These are phyloP conservation scores for Beauveria australis DNA, from an alignment of 2,329 filamentous ascomycete species.

Conservation along the genomic window DNA sequence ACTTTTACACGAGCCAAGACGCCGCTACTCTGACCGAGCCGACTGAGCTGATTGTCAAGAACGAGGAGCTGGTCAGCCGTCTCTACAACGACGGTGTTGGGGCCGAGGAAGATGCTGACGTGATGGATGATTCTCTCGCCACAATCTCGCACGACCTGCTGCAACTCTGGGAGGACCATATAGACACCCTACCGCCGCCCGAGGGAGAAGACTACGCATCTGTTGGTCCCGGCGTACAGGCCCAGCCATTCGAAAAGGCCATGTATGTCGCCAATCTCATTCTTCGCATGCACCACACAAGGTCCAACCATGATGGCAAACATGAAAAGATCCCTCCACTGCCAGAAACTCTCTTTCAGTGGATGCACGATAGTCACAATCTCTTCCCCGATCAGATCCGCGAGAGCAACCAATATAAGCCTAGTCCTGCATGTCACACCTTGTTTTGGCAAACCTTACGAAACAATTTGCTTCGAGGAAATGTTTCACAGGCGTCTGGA, in stretches of 20 bases:
- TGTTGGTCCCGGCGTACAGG: constrained; percentile 56
- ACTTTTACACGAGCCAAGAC: constrained; percentile 50
- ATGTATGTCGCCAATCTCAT: constrained; percentile 70
- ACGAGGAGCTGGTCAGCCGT: constrained; percentile 60
- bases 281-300: constrained; percentile 67
- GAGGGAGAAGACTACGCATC: constrained; percentile 49
- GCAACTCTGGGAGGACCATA: constrained; percentile 48
- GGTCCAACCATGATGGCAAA: constrained; percentile 31
- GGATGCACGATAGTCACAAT: constrained; percentile 71
- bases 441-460: constrained; percentile 85
- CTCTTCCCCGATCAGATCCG: constrained; percentile 60
- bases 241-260: constrained; percentile 64
- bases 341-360: constrained; percentile 72
- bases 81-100: constrained; percentile 57
- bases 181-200: constrained; percentile 37
- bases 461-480: constrained; percentile 65
- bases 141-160: constrained; percentile 43
- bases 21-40: constrained; percentile 58
- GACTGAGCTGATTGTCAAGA: constrained; percentile 63
- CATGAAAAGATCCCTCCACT: constrained; percentile 45
- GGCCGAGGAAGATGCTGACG: constrained; percentile 45
- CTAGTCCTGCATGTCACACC: constrained; percentile 66
- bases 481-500: constrained; percentile 56
- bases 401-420: constrained; percentile 53
- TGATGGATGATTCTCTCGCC: constrained; percentile 48